phyloP scores from a whole-genome alignment of 805 yeast genomes.

The Wickerhamomyces chaumierensis region DNA sequence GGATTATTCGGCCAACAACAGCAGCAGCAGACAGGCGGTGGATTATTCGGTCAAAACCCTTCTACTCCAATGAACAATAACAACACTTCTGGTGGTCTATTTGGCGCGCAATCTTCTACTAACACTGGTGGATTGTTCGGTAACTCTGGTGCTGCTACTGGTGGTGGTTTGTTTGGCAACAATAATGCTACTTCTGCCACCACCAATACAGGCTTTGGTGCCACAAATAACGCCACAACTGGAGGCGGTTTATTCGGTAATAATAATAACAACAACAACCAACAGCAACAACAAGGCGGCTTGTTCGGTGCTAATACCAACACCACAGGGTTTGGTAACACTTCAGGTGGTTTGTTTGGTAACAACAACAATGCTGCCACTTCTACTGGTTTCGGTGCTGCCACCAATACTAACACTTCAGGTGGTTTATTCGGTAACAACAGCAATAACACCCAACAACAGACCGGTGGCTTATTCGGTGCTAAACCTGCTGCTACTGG shows the following conservation, averaged over 20 bases:
- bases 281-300: too few relatives aligned
- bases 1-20: slow-evolving; percentile 29
- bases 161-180: slow-evolving; percentile 24
- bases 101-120: slow-evolving; percentile 20
- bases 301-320: not conserved
- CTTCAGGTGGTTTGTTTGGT: slow-evolving; percentile 30
- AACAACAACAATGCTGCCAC: slow-evolving; percentile 13
- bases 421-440: slow-evolving; percentile 31
- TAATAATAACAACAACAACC: slow-evolving; percentile 18
- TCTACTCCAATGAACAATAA: slow-evolving; percentile 18
- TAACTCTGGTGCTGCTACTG: slow-evolving; percentile 6
- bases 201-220: slow-evolving; percentile 14
- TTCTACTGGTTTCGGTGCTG: slow-evolving; percentile 1
- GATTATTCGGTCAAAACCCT: slow-evolving; percentile 18
- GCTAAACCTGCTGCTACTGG: slow-evolving; percentile 10
- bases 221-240: slow-evolving; percentile 18
- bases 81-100: slow-evolving; percentile 24
- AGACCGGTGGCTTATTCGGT: slow-evolving; percentile 3
- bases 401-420: slow-evolving; percentile 6
- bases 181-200: too few relatives aligned
- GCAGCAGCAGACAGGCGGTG: slow-evolving; percentile 11
- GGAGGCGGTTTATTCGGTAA: slow-evolving; percentile 35
- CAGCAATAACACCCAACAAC: slow-evolving; percentile 21
- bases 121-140: slow-evolving; percentile 27
- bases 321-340: slow-evolving; percentile 5